Evolutionary conservation across 148 eudicot genomes (phyloP).

Genomic region (Rhododendron griersonianum): DNA sequence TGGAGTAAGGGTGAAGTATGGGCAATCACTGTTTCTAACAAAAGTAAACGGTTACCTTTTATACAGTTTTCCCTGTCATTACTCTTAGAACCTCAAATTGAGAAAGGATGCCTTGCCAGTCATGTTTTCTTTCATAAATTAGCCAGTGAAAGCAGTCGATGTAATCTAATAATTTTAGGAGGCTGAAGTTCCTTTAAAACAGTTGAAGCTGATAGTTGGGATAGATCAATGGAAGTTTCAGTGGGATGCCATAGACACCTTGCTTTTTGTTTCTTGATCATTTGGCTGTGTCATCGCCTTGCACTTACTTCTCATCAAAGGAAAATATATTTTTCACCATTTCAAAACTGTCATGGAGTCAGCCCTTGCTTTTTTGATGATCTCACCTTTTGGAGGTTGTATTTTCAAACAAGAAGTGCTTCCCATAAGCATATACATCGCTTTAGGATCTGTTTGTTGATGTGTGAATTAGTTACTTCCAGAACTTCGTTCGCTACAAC

Average conservation of each 20-base stretch:
- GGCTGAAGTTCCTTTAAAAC: background rate
- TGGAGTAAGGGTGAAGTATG: background rate
- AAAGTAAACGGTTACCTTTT: background rate
- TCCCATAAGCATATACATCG: background rate
- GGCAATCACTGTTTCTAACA: background rate
- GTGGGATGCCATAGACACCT: background rate
- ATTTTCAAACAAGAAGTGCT: background rate
- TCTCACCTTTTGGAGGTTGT: background rate
- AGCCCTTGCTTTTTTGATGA: background rate
- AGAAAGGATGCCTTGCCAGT: background rate
- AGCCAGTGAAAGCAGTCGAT: background rate
- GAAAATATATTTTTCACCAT: background rate
- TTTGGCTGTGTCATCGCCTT: background rate
- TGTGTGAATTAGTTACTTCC: background rate
- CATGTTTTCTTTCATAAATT: background rate
- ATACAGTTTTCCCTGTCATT: background rate
- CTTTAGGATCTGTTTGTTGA: background rate
- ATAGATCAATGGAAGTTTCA: background rate
- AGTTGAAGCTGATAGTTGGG: background rate
- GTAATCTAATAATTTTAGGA: background rate
- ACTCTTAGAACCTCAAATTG: background rate
- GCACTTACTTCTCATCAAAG: background rate
- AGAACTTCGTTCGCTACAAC: background rate
- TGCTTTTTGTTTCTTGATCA: background rate
- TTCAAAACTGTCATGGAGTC: background rate